Conservation (phyloP, 805 yeast genomes). For the Monosporozyma siamensis region DNA sequence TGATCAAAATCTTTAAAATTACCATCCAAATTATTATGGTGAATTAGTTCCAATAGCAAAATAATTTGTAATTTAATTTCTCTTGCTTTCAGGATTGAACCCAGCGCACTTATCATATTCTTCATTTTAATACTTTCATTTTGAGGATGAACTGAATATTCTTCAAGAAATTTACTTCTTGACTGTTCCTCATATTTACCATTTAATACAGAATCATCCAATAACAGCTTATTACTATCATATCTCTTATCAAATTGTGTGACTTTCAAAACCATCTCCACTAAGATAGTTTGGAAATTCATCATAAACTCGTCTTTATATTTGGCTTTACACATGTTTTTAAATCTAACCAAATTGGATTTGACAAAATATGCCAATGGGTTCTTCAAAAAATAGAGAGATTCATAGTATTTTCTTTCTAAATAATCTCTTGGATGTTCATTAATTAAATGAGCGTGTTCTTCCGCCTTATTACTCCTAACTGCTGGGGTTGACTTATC, state of each 20-base stretch:
- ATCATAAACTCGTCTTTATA: slow-evolving; percentile 10
- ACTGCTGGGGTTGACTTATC: not conserved
- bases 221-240: slow-evolving; percentile 10
- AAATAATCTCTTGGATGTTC: slow-evolving; percentile 19
- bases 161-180: slow-evolving; percentile 12
- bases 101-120: slow-evolving; percentile 24
- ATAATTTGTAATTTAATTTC: slow-evolving; percentile 50
- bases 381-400: slow-evolving; percentile 28
- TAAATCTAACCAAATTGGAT: slow-evolving; percentile 40
- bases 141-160: slow-evolving; percentile 3
- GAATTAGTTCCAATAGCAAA: slow-evolving; percentile 38
- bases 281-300: slow-evolving; percentile 21
- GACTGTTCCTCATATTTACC: slow-evolving; percentile 18
- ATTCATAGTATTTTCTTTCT: slow-evolving; percentile 30
- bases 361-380: slow-evolving; percentile 37
- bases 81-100: slow-evolving; percentile 39
- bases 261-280: slow-evolving; percentile 28
- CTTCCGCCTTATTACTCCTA: not conserved
- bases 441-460: not conserved
- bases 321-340: slow-evolving; percentile 32
- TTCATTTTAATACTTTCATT: slow-evolving; percentile 5
- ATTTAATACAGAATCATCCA: slow-evolving; percentile 17
- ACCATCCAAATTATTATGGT: slow-evolving; percentile 26
- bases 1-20: slow-evolving; percentile 30
- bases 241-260: slow-evolving; percentile 35